Percentiles rank a stretch among this genome's conserved stretches.
phyloP scores from a whole-genome alignment of 306 rosid genomes.

The Fragaria iinumae region DNA sequence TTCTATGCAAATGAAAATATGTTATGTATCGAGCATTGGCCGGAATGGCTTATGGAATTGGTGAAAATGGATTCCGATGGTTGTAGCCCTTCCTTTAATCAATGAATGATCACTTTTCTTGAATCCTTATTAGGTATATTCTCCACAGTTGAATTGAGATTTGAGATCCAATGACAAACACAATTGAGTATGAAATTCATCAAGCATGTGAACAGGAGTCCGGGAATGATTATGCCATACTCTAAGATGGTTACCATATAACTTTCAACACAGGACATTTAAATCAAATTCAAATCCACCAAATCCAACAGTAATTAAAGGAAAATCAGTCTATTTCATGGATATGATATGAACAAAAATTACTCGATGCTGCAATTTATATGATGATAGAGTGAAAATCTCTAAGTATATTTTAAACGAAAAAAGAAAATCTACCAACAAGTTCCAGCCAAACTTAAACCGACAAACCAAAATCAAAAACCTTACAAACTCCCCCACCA shows the following conservation, averaged over 20 bases:
- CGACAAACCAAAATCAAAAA: neutral
- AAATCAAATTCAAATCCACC: neutral
- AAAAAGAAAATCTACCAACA: neutral
- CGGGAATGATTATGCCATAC: too few relatives aligned
- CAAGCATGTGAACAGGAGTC: too few relatives aligned
- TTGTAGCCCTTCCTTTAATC: too few relatives aligned
- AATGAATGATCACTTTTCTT: too few relatives aligned
- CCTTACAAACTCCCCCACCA: neutral
- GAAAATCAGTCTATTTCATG: neutral
- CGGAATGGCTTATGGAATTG: neutral
- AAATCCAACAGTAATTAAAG: neutral
- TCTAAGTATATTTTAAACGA: neutral
- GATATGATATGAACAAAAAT: neutral
- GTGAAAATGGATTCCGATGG: too few relatives aligned
- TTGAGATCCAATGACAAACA: neutral
- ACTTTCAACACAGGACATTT: neutral
- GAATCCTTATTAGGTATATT: too few relatives aligned
- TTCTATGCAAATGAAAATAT: neutral
- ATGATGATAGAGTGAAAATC: neutral
- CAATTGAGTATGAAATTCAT: too few relatives aligned
- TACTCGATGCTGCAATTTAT: neutral
- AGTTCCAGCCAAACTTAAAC: neutral
- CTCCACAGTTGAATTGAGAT: neutral
- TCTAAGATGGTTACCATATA: too few relatives aligned
- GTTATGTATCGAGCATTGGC: neutral